Evolutionary conservation across 306 rosid genomes (phyloP).

Genomic region (Ziziphus jujuba): DNA sequence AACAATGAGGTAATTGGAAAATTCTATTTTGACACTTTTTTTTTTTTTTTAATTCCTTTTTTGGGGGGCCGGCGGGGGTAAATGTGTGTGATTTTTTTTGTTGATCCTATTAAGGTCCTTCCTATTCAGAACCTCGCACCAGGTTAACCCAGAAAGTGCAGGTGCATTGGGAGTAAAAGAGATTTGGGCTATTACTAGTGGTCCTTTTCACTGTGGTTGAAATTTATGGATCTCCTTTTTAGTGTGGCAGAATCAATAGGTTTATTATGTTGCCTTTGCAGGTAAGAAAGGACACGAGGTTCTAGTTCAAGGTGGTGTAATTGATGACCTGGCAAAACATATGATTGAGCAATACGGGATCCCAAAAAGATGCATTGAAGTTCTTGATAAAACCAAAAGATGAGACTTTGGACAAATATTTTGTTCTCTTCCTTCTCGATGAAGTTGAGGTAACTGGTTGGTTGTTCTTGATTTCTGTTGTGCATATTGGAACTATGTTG

Average conservation of each 20-base stretch:
- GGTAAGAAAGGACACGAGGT: constrained; percentile 91
- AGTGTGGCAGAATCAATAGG: not conserved
- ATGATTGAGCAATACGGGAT: constrained; percentile 86
- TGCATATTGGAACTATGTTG: too few species aligned
- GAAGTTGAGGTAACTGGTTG: not conserved
- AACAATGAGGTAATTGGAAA: too few species aligned
- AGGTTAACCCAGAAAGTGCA: too few species aligned
- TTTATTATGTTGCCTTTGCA: constrained; percentile 26
- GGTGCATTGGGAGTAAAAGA: too few species aligned
- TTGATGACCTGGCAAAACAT: constrained; percentile 79
- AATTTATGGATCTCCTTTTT: not conserved
- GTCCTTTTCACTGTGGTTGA: not conserved
- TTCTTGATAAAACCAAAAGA: constrained; percentile 81
- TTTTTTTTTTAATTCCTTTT: too few species aligned
- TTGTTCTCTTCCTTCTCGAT: not conserved
- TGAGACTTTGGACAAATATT: constrained; percentile 20
- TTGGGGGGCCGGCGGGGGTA: too few species aligned
- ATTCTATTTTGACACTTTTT: too few species aligned
- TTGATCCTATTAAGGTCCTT: too few species aligned
- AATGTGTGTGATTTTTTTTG: too few species aligned
- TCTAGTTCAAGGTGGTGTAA: constrained; percentile 92
- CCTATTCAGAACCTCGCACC: too few species aligned
- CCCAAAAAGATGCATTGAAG: constrained; percentile 88
- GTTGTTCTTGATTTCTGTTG: too few species aligned
- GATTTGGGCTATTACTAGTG: not conserved